Percentiles rank a stretch among this genome's conserved stretches.
Conservation (phyloP, 225 moss, liverwort and hornwort species). For the Marchantia paleacea region DNA sequence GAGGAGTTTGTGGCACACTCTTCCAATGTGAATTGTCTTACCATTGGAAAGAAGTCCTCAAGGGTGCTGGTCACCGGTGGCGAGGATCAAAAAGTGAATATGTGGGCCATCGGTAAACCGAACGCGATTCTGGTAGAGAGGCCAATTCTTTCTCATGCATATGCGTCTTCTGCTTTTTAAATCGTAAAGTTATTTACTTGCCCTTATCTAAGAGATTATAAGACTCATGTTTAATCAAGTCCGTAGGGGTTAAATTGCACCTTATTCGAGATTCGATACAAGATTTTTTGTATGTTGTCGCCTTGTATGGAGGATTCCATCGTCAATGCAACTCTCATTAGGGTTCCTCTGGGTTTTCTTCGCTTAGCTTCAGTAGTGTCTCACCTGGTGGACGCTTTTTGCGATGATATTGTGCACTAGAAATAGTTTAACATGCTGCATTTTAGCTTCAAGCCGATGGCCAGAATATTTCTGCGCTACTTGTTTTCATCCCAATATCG, state of each 20-base stretch:
- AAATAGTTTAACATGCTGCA: background rate
- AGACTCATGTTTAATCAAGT: background rate
- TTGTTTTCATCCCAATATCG: background rate
- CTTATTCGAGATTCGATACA: background rate
- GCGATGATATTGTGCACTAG: background rate
- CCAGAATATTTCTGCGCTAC: background rate
- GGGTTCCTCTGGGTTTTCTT: background rate
- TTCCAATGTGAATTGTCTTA: constrained; percentile 99
- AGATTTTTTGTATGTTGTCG: background rate
- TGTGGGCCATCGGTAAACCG: constrained; percentile 99
- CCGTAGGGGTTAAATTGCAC: background rate
- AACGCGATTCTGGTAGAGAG: constrained; percentile 85
- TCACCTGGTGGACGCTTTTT: background rate
- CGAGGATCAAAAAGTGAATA: constrained; percentile 99
- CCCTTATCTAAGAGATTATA: too few species aligned
- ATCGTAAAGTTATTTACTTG: too few species aligned
- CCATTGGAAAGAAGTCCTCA: constrained; percentile 99
- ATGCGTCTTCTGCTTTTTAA: too few species aligned
- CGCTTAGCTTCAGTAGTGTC: background rate
- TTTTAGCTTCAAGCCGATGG: background rate
- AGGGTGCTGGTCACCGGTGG: constrained; percentile 98
- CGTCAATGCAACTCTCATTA: background rate
- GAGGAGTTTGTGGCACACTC: constrained; percentile 99
- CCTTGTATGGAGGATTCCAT: background rate
- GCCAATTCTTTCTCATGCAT: background rate